Base-by-base conservation (phyloP, 2,329 filamentous ascomycete species). In the Ceratocystis lukuohia region DNA sequence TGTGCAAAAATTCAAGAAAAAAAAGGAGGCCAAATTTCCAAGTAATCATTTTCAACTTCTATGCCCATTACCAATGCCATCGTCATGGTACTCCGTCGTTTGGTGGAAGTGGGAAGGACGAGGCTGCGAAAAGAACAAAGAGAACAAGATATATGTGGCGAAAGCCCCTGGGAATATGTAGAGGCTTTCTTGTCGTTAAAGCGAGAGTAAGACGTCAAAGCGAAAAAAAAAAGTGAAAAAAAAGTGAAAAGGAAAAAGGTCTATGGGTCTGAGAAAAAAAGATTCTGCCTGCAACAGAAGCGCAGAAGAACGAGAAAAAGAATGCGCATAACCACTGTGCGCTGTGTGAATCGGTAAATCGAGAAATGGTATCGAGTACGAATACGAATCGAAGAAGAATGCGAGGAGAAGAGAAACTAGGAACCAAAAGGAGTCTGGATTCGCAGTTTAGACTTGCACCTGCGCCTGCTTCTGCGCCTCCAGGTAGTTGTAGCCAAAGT, bases 401-500 rank as follows among this genome's bases (percentile, higher is more conserved):
- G 67, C 50, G 28, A 33, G 22, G 22, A 37, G 30, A 33, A 33
- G 37, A 41, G 10, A 41, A 41, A 12, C 10, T 3, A 41, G 37
- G 37, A 41, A 12, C 10, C 46, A 8, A 41, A n/a, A 41, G 15
- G 22, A 22, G 12, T 22, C 46, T n/a, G 46, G 46, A 50, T 22
- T 50, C 22, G 46, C n/a, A n/a, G 20, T 64, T 64, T 66, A 68
- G 70, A 79, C 73, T 72, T 81, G 77, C 20, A 62, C 45, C 10
- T 61, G 50, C 44, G 56, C 45, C 33, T 50, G 28, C 61, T 68
- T 63, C 75, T 81, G 78, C 67, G 71, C 70, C 80, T 93, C 86
- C 72, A 95, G 76, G 80, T 94, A 96, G 77, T 92, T 87, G 82
- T 93, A 96, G 72, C 83, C 89, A 72, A 83, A 83, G 79, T 90